Evolutionary conservation across 176 grass and related monocot genomes (phyloP).

Genomic region (Coix lacrymajobi): DNA sequence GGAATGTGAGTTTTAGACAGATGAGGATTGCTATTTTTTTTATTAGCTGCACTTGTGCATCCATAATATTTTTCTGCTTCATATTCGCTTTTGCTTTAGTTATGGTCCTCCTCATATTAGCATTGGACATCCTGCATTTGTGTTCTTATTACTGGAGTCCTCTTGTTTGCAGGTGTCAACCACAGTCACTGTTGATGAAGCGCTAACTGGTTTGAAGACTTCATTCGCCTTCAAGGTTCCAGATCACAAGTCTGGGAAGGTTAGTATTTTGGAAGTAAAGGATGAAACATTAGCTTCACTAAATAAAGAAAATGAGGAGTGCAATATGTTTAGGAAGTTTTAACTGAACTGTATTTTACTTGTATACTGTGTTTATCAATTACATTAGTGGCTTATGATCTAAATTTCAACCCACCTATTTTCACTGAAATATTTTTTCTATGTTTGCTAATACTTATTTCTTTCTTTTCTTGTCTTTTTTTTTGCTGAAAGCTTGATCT

Average conservation of each 20-base stretch:
- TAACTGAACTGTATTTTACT: neutral
- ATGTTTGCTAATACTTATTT: neutral
- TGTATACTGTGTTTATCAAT: neutral
- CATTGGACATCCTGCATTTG: neutral
- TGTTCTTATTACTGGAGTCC: constrained; percentile 35
- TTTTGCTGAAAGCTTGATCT: constrained; percentile 71
- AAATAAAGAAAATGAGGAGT: neutral
- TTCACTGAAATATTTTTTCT: neutral
- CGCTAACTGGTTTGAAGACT: constrained; percentile 58
- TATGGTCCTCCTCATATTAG: neutral
- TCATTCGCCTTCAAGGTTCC: constrained; percentile 78
- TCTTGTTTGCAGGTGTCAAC: constrained; percentile 58
- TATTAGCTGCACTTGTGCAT: neutral
- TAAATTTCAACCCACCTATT: neutral
- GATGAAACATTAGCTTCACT: neutral
- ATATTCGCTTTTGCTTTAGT: neutral
- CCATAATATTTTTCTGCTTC: neutral
- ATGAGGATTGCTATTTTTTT: neutral
- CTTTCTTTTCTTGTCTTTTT: too few relatives aligned
- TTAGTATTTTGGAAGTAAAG: constrained; percentile 17
- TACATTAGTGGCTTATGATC: neutral
- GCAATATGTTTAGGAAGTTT: neutral
- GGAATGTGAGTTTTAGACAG: constrained; percentile 6
- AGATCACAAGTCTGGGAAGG: constrained; percentile 88
- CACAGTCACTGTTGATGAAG: constrained; percentile 71